phyloP scores from a whole-genome alignment of 2,329 filamentous ascomycete species.

The Ceratocystis cacaofunesta region DNA sequence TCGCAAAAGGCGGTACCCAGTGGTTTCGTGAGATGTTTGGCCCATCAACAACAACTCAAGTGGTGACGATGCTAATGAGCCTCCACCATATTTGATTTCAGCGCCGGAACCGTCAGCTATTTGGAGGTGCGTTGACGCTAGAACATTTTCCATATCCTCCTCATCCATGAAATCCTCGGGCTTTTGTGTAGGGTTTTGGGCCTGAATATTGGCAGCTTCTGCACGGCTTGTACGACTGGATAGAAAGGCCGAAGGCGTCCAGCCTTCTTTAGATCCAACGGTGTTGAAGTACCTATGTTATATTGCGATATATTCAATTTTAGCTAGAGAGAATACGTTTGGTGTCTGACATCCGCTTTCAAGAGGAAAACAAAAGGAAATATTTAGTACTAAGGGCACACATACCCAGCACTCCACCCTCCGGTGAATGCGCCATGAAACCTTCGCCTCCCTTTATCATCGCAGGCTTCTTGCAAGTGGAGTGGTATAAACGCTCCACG shows the following conservation, averaged over 20 bases:
- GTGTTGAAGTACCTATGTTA: slow-evolving; percentile 77
- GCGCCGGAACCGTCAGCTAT: slow-evolving; percentile 39
- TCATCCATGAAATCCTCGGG: slow-evolving; percentile 97
- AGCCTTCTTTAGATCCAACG: slow-evolving; percentile 95
- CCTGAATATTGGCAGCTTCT: slow-evolving; percentile 28
- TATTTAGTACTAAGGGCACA: neutral
- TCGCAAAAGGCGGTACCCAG: slow-evolving; percentile 71
- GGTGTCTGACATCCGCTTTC: neutral
- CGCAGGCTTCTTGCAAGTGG: slow-evolving; percentile 97
- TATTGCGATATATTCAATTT: slow-evolving; percentile 17
- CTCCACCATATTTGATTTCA: neutral
- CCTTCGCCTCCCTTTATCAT: slow-evolving; percentile 78
- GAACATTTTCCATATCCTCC: slow-evolving; percentile 78
- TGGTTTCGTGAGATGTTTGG: slow-evolving; percentile 62
- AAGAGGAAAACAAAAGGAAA: neutral
- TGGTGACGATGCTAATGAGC: slow-evolving; percentile 43
- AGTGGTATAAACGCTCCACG: slow-evolving; percentile 84
- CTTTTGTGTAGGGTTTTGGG: slow-evolving; percentile 33
- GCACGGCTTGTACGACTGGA: slow-evolving; percentile 66
- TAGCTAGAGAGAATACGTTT: slow-evolving; percentile 14
- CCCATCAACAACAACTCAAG: slow-evolving; percentile 49
- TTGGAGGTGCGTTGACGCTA: slow-evolving; percentile 60
- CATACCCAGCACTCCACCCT: slow-evolving; percentile 81
- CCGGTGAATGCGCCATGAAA: slow-evolving; percentile 94
- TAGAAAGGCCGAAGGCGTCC: slow-evolving; percentile 82